A percentile compares a stretch with the other conserved stretches of the same genome.
Evolutionary conservation across 2,329 filamentous ascomycete species (phyloP).

Genomic region (Sporothrix pseudoabietina): DNA sequence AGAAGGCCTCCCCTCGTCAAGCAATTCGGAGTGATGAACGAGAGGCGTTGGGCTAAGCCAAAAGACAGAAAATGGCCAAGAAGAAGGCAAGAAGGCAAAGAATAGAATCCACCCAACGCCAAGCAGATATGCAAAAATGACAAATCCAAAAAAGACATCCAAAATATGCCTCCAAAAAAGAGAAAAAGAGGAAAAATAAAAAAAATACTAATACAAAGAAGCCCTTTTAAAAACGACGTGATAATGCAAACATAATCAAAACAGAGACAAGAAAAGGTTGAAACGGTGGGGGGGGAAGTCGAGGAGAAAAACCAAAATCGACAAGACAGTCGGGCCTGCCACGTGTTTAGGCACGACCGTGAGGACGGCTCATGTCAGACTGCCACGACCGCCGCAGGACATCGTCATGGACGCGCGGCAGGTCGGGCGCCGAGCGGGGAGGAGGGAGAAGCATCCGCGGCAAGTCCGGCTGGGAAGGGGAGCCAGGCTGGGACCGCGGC

Average conservation of each 20-base stretch:
- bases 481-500: slow-evolving; percentile 21
- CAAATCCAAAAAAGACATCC: neutral
- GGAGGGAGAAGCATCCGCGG: slow-evolving; percentile 32
- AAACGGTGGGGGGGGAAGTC: neutral
- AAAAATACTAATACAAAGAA: slow-evolving; percentile 9
- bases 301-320: neutral
- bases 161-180: slow-evolving; percentile 4
- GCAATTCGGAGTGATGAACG: slow-evolving; percentile 8
- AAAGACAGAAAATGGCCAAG: neutral
- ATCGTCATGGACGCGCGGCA: slow-evolving; percentile 54
- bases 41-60: neutral
- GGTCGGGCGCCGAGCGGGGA: slow-evolving; percentile 38
- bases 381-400: slow-evolving; percentile 54
- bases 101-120: slow-evolving; percentile 17
- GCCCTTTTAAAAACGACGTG: slow-evolving; percentile 11
- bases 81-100: neutral
- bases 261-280: slow-evolving; percentile 15
- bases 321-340: neutral
- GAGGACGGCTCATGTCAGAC: slow-evolving; percentile 51
- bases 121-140: slow-evolving; percentile 20
- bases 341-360: slow-evolving; percentile 42
- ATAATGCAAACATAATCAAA: slow-evolving; percentile 25
- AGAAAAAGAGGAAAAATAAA: neutral
- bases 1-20: slow-evolving; percentile 12
- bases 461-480: slow-evolving; percentile 27